Evolutionary conservation across 2,329 filamentous ascomycete genomes (phyloP), one percentile per base, ranked within the genome.

Genomic region (Aureobasidium sp.): DNA sequence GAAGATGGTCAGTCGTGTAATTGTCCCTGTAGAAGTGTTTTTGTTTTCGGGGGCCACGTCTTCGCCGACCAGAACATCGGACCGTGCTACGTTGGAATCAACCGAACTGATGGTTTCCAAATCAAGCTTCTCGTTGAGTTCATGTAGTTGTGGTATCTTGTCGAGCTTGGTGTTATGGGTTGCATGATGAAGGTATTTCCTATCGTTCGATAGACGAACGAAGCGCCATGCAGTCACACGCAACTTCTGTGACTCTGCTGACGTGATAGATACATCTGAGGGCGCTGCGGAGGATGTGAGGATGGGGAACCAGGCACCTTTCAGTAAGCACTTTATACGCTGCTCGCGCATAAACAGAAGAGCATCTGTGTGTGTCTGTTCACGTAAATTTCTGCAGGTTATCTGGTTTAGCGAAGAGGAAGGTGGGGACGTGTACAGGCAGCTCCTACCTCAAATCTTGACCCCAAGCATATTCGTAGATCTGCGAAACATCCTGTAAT

Each of bases 341-440:
- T 99, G 94, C 76, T 99, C 94, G 75, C 96, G 97, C 75, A 97
- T 90, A 71, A 99, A 99, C 70, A 96, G 90, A 60, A 97, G 78
- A 12, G 93, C 91, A 74, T 99, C 94, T 69, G 93, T 87, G 68
- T 90, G 89, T 48, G 97, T 81, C 73, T 96, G 91, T 61, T 97
- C 91, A 37, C 91, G 88, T n/a, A 96, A 90, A 75, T 94, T 90
- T 66, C 77, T 79, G 65, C 34, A n/a, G 8, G 56, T 15, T 15
- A 15, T 3, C 15, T 46, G 15, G 1, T 23, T 61, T 15, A 64
- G 57, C 34, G 42, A 23, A 10, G 20, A 17, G 20, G 36, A 50
- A 29, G 42, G 26, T 17, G 52, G 48, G 36, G 26, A 17, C 23
- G 37, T 42, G 2, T 0, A 8, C n/a, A 1, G 29, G 39, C 36